A percentile compares a stretch with the other conserved stretches of the same genome.
These are phyloP conservation scores for Sporothrix pseudoabietina DNA, from an alignment of 2,329 filamentous ascomycete species.

Conservation along the genomic window DNA sequence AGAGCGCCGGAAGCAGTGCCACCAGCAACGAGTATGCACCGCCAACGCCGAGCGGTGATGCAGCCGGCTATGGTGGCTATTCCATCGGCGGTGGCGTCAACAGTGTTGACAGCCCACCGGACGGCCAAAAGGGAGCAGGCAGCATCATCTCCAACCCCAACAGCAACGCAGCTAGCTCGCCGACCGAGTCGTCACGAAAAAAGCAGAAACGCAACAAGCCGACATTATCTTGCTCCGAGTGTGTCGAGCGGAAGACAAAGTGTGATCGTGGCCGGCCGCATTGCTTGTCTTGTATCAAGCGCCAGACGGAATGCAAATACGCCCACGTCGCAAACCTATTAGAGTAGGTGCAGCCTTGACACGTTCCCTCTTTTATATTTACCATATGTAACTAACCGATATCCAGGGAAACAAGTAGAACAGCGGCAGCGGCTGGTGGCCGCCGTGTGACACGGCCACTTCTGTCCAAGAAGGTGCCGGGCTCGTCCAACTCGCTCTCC, in stretches of 20 bases:
- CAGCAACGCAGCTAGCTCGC: constrained; percentile 35
- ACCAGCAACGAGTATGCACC: constrained; percentile 32
- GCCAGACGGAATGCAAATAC: constrained; percentile 75
- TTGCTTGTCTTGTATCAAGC: constrained; percentile 70
- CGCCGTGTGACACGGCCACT: constrained; percentile 60
- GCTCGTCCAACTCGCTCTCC: constrained; percentile 44
- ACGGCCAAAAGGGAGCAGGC: constrained; percentile 8
- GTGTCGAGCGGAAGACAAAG: constrained; percentile 82
- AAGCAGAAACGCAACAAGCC: constrained; percentile 86
- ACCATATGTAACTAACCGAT: not conserved
- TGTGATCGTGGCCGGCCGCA: constrained; percentile 74
- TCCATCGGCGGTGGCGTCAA: not conserved
- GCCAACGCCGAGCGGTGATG: constrained; percentile 29
- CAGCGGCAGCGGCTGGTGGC: constrained; percentile 49
- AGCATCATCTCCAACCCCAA: constrained; percentile 16
- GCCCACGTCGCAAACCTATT: constrained; percentile 75
- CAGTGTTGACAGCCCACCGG: constrained; percentile 21
- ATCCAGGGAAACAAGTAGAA: constrained; percentile 59
- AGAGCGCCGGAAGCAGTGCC: constrained; percentile 32
- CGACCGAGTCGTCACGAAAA: constrained; percentile 55
- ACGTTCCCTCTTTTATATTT: not conserved
- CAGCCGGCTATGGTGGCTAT: constrained; percentile 4
- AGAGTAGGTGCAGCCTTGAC: constrained; percentile 56
- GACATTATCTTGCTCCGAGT: constrained; percentile 76
- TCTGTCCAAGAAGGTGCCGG: constrained; percentile 51